These are phyloP conservation scores for Knufia petricola DNA, from an alignment of 2,329 filamentous ascomycete genomes.

Conservation along the genomic window DNA sequence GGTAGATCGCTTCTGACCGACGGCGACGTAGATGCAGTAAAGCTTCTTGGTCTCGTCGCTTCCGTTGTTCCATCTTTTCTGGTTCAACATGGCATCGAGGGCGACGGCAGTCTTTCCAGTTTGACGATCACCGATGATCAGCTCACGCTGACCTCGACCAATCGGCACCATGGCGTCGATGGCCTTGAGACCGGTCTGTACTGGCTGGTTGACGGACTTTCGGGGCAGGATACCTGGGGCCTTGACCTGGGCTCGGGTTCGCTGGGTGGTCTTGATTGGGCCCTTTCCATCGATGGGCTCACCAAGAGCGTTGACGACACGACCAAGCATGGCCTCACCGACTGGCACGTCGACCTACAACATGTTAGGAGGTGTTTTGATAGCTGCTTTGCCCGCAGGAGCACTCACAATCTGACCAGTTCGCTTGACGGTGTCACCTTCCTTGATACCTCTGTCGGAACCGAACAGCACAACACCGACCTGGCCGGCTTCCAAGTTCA, in stretches of 20 bases:
- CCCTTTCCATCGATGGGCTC: conserved; percentile 99
- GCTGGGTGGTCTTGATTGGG: conserved; percentile 83
- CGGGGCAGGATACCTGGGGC: conserved; percentile 96
- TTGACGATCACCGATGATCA: conserved; percentile 99
- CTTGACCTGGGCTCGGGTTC: conserved; percentile 96
- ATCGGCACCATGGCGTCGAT: conserved; percentile 99
- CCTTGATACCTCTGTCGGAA: conserved; percentile 99
- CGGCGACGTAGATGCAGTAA: conserved; percentile 98
- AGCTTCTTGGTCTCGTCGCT: conserved; percentile 95
- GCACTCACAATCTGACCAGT: conserved; percentile 89
- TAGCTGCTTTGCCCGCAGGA: conserved; percentile 11
- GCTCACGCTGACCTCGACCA: conserved; percentile 98
- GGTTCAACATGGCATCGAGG: conserved; percentile 97
- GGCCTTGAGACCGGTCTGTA: conserved; percentile 98
- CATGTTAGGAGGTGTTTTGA: conserved; percentile 15
- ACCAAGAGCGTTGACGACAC: conserved; percentile 96
- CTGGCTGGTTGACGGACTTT: conserved; percentile 93
- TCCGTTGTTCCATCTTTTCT: conserved; percentile 91
- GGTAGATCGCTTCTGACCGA: conserved; percentile 98
- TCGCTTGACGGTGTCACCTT: conserved; percentile 99
- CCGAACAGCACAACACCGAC: conserved; percentile 99
- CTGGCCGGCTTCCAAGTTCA: conserved; percentile 99
- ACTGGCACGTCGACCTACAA: conserved; percentile 91
- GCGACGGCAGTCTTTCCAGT: conserved; percentile 99
- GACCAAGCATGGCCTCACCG: conserved; percentile 83